Base-by-base conservation (phyloP, 2,329 filamentous ascomycete genomes). In the Lasiodiplodia theobromae region DNA sequence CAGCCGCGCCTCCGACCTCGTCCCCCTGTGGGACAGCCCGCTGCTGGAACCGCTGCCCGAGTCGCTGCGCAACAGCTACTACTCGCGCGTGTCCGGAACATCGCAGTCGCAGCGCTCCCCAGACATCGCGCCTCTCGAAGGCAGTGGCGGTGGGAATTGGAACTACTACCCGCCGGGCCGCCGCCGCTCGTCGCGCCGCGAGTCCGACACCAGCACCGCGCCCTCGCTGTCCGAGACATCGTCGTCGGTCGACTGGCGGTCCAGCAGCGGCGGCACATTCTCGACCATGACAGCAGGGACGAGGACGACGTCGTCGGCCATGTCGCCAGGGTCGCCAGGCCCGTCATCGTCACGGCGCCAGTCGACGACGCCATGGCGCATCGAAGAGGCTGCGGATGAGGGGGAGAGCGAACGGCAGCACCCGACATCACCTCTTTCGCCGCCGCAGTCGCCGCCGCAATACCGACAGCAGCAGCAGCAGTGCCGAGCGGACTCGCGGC, bases 41-140 rank as follows among this genome's bases (percentile, higher is more conserved):
- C 44, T 58, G 38, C 18, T 68, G 2, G 58, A 56, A 12, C 66
- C 57, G 14, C 64, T 68, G 37, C 66, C 58, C 58, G 67, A 68
- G 38, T 44, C 67, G 12, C 47, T 68, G 34, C 67, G 67, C 37
- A 23, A 51, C 18, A 40, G 57, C 21, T 44, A 68, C 38, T 25
- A 63, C 28, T 63, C 58, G 7, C 58, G 58, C 18, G 7, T 8
- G 16, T 44, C 16, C 40, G 40, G 16, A 5, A 51, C 31, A 8
- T n/a, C 60, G 3, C 51, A 38, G 12, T n/a, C n/a, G n/a, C 64
- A 67, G 38, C 53, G 64, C 44, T 54, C 66, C 34, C 56, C 66
- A 3, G 38, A 64, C 3, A 63, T 68, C 25, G 12, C 12, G 14
- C 57, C 57, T 12, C 34, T 62, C 34, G 47, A 63, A 16, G 18